Base-by-base conservation (phyloP, 768 basidiomycete genomes). In the Phaeotremella skinneri region DNA sequence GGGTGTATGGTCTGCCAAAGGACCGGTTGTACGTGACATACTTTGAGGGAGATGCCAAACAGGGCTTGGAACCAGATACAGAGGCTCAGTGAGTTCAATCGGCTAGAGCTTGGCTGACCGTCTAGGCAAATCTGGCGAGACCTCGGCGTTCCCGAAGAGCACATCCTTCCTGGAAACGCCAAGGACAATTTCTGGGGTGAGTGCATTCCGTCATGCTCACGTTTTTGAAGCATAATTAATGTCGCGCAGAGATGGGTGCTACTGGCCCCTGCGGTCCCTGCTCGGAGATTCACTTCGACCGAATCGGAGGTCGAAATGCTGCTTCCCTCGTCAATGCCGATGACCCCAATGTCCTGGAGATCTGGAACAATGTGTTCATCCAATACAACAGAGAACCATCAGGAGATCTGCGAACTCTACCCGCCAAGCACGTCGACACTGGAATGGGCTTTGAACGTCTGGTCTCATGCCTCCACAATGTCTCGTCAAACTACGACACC, bases 301-400 rank as follows among this genome's bases (percentile, higher is more conserved):
- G 92, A 42, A 90, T 98, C 63, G 96, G 96, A n/a, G 90, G 88
- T n/a, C 85, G 96, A 50, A 91, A 97, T 73, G 94, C 92, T 52
- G 84, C 92, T 4, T 82, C 86, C 68, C 85, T 96, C 48, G 96
- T 99, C 66, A 98, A 99, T 76, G 82, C 86, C 67, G 96, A 99
- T 75, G 96, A 98, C 73, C 92, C 96, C 1, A 87, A 93, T 63
- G 96, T 99, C 6, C 83, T 99, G 58, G 72, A 73, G 78, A 93
- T 99, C 66, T 99, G 96, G 96, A 99, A 99, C 81, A 97, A 96
- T 75, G 96, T 99, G 56, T 99, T 97, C 76, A 98, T 99, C 73
- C 93, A 97, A 71, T 99, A 89, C 81, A 98, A 99, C 76, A 89
- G 96, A 48, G 94, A 98, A 77, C 83, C 85, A 43, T 89, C 93